Base-by-base conservation (phyloP, 148 eudicot species). In the Vaccinium darrowii region DNA sequence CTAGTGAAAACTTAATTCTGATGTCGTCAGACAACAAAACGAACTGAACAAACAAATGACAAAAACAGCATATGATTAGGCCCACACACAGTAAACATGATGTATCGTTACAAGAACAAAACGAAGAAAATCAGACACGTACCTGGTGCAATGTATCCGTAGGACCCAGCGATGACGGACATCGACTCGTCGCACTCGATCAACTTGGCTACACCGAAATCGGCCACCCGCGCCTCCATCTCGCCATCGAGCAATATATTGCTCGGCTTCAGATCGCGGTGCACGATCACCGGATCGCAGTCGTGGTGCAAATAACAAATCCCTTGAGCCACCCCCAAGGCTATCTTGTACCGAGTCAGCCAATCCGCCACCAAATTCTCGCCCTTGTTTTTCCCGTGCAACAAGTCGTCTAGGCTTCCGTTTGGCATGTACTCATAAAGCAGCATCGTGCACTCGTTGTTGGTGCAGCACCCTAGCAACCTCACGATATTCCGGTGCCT, bases 121-220 rank as follows among this genome's bases (percentile, higher is more conserved):
- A 30, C 18, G 49, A 72, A 36, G n/a, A 23, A 78, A 52, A 51
- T 11, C 4, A 21, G 71, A 43, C 15, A 69, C 58, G 23, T 88
- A 97, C 99, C 99, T 56, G 99, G 99, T 0, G 99, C 99, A 84
- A 97, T 97, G 88, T 97, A 97, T 71, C 99, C 98, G 33, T 97
- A 97, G 36, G 99, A 97, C 36, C 99, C 99, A 43, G 99, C 99
- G 76, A 95, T 91, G 39, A 97, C 98, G 0, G 99, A 97, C 99
- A 97, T 97, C 0, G 96, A 92, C 76, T 95, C 95, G 1, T 97
- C 92, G 49, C 85, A 81, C 79, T 93, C 86, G 30, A 97, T 93
- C 75, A 95, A 88, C 90, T 97, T 97, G 5, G 99, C 98, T 18
- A 97, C 95, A 47, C 99, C 99, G 73, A 97, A 97, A 87, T 97